These are phyloP conservation scores for Helichrysum umbraculigerum DNA, from an alignment of 129 eudicot species.

Conservation along the genomic window DNA sequence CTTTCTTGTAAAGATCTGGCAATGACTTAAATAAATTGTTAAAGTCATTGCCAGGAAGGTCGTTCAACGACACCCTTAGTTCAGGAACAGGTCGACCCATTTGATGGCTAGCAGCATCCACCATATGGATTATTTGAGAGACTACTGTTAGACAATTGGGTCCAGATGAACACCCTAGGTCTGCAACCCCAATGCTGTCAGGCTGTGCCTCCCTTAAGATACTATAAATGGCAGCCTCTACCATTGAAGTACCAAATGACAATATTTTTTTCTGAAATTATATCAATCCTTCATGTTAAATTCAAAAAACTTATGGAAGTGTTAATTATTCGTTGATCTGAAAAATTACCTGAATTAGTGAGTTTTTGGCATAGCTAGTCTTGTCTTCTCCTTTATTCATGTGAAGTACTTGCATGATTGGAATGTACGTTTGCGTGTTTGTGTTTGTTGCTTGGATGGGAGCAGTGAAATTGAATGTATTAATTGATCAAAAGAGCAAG, in stretches of 20 bases:
- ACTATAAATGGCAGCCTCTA: constrained; percentile 36
- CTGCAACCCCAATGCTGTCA: constrained; percentile 62
- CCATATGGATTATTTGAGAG: constrained; percentile 37
- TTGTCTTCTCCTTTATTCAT: constrained; percentile 73
- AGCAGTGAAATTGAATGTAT: no score
- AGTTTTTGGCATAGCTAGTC: constrained; percentile 64
- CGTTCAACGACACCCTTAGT: constrained; percentile 43
- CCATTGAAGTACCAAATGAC: constrained; percentile 32
- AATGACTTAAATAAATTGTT: constrained; percentile 37
- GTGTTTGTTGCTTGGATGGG: background rate
- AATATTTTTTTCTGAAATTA: constrained; percentile 49
- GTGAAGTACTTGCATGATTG: constrained; percentile 48
- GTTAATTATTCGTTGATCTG: background rate
- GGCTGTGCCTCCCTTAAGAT: constrained; percentile 37
- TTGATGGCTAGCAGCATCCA: constrained; percentile 9
- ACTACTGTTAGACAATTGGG: constrained; percentile 48
- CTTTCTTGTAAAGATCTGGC: constrained; percentile 29
- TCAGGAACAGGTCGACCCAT: constrained; percentile 42
- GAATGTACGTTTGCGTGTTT: background rate
- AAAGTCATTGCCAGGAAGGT: constrained; percentile 50
- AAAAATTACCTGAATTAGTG: constrained; percentile 41
- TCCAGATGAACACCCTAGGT: constrained; percentile 75
- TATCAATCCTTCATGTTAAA: background rate
- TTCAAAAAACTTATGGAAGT: background rate
- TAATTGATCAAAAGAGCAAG: no score